Evolutionary conservation across 1,139 yeast species (phyloP).

Genomic region (Torulaspora globosa): DNA sequence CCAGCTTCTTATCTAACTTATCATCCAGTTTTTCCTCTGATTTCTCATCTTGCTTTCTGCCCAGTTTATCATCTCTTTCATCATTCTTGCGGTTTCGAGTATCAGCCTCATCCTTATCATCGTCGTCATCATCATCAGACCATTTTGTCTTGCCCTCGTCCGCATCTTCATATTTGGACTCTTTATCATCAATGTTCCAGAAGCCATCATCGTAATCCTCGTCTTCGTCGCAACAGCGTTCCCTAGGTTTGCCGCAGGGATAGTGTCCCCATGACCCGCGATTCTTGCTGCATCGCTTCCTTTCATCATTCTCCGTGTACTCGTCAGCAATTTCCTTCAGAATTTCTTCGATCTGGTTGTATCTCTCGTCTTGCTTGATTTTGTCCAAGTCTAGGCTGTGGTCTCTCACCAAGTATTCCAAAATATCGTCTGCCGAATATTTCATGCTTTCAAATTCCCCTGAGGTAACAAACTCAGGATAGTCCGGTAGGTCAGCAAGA

Average conservation of each 20-base stretch:
- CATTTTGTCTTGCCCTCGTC: background rate
- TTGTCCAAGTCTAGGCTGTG: conserved; percentile 6
- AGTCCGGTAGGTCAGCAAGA: conserved; percentile 27
- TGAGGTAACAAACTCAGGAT: conserved; percentile 27
- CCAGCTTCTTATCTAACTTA: background rate
- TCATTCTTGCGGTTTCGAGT: background rate
- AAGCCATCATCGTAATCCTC: conserved; percentile 18
- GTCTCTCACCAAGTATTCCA: conserved; percentile 11
- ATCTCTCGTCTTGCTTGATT: conserved; percentile 10
- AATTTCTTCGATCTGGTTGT: conserved; percentile 4
- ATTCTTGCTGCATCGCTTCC: conserved; percentile 10
- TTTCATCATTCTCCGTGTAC: conserved; percentile 9
- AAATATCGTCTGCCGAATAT: conserved; percentile 14
- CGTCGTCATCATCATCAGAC: conserved; percentile 14
- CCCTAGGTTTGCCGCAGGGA: background rate
- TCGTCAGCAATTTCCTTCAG: conserved; percentile 8
- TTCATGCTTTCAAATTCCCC: conserved; percentile 22
- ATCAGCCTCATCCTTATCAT: background rate
- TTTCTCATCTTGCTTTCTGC: background rate
- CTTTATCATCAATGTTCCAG: conserved; percentile 6
- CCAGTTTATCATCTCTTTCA: background rate
- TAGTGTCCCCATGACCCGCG: background rate
- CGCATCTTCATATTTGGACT: conserved; percentile 23
- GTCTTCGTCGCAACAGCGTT: conserved; percentile 1
- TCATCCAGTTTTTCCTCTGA: conserved; percentile 4